These are phyloP conservation scores for Triangularia verruculosa DNA, from an alignment of 2,329 filamentous ascomycete genomes.

Conservation along the genomic window DNA sequence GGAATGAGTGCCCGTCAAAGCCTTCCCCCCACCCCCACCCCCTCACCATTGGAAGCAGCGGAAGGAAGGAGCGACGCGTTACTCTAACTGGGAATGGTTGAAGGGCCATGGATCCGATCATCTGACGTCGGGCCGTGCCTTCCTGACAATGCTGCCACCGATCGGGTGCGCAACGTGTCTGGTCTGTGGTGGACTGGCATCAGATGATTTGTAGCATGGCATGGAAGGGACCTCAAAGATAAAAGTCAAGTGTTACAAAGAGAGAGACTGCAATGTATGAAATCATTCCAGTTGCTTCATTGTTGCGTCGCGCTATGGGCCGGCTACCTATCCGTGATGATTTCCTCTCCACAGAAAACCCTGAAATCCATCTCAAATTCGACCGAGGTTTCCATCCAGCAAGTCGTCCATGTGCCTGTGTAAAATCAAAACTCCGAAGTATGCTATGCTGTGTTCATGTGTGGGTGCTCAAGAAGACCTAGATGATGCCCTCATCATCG, in stretches of 20 bases:
- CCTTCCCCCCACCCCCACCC: too few relatives aligned
- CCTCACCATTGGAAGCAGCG: too few relatives aligned
- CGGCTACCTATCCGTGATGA: background rate
- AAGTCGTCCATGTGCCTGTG: background rate
- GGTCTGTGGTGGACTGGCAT: too few relatives aligned
- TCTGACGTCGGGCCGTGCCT: too few relatives aligned
- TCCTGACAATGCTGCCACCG: too few relatives aligned
- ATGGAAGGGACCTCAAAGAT: background rate
- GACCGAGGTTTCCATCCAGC: background rate
- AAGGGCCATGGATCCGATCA: too few relatives aligned
- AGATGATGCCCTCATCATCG: background rate
- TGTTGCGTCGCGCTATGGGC: background rate
- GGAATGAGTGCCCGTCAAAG: too few relatives aligned
- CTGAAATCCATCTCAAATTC: too few relatives aligned
- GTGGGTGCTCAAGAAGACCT: background rate
- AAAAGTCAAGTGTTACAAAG: background rate
- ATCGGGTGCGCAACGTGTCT: too few relatives aligned
- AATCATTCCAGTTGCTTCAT: background rate
- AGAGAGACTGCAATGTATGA: background rate
- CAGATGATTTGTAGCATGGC: too few relatives aligned
- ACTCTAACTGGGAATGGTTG: too few relatives aligned
- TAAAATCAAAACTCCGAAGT: background rate
- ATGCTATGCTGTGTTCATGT: background rate
- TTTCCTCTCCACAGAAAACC: background rate
- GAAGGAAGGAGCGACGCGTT: background rate